Evolutionary conservation across 495 filamentous ascomycete species (phyloP).

Genomic region (Chaetomium cochliodes): DNA sequence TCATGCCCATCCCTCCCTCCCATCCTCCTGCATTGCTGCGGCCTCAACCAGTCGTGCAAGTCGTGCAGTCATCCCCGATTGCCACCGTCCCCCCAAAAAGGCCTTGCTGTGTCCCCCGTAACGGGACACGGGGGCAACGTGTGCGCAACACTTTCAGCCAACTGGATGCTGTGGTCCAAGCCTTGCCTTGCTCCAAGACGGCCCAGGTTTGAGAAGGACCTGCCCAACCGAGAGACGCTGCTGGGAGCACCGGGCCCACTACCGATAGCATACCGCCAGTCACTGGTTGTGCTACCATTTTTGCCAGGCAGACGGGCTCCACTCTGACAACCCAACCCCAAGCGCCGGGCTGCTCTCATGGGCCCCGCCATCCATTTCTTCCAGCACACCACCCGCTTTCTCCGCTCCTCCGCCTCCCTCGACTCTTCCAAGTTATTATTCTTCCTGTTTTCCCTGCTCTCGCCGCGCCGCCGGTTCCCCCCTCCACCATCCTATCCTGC

Average conservation of each 20-base stretch:
- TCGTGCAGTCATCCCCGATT: background rate
- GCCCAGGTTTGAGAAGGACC: background rate
- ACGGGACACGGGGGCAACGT: constrained; percentile 3
- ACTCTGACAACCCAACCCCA: constrained; percentile 36
- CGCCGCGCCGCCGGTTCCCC: constrained; percentile 25
- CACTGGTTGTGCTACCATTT: constrained; percentile 2
- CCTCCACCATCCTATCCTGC: constrained; percentile 20
- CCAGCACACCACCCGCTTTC: constrained; percentile 27
- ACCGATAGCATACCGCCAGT: constrained; percentile 27
- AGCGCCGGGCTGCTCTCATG: constrained; percentile 30
- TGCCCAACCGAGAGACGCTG: constrained; percentile 30
- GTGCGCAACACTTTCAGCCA: constrained; percentile 27
- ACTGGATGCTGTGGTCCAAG: constrained; percentile 29
- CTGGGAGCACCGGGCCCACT: constrained; percentile 20
- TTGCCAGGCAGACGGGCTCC: constrained; percentile 21
- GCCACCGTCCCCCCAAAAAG: background rate
- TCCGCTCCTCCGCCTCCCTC: constrained; percentile 22
- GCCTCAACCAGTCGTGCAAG: background rate
- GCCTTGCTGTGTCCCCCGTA: background rate
- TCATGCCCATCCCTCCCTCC: background rate
- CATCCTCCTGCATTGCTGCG: background rate
- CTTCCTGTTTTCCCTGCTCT: constrained; percentile 23
- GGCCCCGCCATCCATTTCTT: constrained; percentile 31
- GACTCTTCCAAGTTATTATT: constrained; percentile 13
- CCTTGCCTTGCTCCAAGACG: constrained; percentile 16